phyloP scores from a whole-genome alignment of 305 asterid species.

The Fraxinus greggii region DNA sequence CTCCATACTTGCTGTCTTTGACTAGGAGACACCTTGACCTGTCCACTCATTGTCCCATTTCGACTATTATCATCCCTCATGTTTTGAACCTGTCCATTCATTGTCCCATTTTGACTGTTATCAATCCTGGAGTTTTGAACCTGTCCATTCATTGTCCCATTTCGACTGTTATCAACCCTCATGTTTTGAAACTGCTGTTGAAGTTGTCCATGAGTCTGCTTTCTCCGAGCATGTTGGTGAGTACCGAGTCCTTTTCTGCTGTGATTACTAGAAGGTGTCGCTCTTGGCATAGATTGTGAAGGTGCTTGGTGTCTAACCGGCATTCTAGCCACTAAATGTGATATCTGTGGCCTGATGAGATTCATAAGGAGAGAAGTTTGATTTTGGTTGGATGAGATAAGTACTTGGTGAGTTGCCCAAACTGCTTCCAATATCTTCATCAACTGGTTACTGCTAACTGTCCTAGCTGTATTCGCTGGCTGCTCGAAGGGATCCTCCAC shows the following conservation, averaged over 20 bases:
- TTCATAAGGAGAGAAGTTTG: slow-evolving; percentile 33
- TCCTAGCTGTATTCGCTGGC: slow-evolving; percentile 78
- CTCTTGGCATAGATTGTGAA: slow-evolving; percentile 15
- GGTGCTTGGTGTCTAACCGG: slow-evolving; percentile 26
- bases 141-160: slow-evolving; percentile 25
- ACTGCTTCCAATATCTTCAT: slow-evolving; percentile 54
- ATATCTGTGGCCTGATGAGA: slow-evolving; percentile 54
- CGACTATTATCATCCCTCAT: slow-evolving; percentile 25
- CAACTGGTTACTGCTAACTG: slow-evolving; percentile 53
- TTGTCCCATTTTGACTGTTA: slow-evolving; percentile 24
- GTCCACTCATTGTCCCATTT: slow-evolving; percentile 26
- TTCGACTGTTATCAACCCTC: slow-evolving; percentile 25
- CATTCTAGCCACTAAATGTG: slow-evolving; percentile 30
- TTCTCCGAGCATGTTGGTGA: slow-evolving; percentile 31
- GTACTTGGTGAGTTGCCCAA: slow-evolving; percentile 44
- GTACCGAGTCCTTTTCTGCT: slow-evolving; percentile 30
- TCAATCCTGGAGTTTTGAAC: slow-evolving; percentile 27
- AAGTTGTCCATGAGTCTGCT: slow-evolving; percentile 23
- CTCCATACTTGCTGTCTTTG: slow-evolving; percentile 50
- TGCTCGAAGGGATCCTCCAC: slow-evolving; percentile 98
- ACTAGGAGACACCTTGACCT: slow-evolving; percentile 38
- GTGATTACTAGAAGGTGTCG: slow-evolving; percentile 17
- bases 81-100: slow-evolving; percentile 27
- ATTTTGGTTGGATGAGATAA: slow-evolving; percentile 42
- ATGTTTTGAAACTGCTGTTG: slow-evolving; percentile 30